Evolutionary conservation across 2,329 filamentous ascomycete species (phyloP).

Genomic region (Fusarium coicis): DNA sequence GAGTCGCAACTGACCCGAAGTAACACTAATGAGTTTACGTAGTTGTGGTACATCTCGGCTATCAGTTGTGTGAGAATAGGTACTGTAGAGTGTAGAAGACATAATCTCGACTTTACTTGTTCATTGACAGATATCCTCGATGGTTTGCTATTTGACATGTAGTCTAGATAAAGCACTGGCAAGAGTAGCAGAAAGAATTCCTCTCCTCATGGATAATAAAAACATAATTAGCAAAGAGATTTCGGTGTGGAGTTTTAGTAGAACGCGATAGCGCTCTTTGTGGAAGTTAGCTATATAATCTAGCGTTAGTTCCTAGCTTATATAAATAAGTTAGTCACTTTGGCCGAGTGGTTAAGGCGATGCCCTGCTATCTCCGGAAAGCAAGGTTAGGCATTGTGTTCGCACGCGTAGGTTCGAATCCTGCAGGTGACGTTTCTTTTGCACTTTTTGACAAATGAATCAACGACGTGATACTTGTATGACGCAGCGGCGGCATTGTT

Average conservation of each 20-base stretch:
- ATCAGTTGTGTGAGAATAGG: background rate
- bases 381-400: conserved; percentile 29
- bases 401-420: conserved; percentile 35
- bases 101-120: too few species aligned
- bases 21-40: too few species aligned
- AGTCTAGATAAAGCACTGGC: background rate
- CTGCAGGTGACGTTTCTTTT: conserved; percentile 26
- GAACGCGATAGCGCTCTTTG: too few species aligned
- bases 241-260: too few species aligned
- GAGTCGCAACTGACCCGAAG: background rate
- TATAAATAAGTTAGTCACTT: background rate
- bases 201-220: background rate
- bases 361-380: conserved; percentile 31
- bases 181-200: background rate
- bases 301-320: fast-evolving
- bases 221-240: too few species aligned
- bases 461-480: fast-evolving
- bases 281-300: fast-evolving
- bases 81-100: too few species aligned
- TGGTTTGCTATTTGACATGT: background rate
- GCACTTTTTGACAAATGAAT: fast-evolving
- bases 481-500: background rate
- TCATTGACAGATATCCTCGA: background rate
- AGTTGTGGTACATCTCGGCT: background rate
- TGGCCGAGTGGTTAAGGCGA: conserved; percentile 35